Percentiles rank a stretch among this genome's conserved stretches.
phyloP scores from a whole-genome alignment of 306 rosid genomes.

The Quercus cerris region DNA sequence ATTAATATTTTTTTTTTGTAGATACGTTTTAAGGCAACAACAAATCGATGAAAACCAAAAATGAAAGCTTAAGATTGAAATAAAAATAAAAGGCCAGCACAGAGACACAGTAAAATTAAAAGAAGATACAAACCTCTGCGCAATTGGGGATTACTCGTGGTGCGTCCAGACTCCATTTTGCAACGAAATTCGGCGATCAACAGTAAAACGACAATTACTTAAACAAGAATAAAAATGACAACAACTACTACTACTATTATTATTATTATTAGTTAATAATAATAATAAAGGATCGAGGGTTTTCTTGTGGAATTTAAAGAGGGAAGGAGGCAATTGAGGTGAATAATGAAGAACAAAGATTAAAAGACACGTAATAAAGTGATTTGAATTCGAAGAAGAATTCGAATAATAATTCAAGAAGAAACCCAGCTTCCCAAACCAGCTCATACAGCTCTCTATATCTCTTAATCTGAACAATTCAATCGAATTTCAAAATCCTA shows the following conservation, averaged over 20 bases:
- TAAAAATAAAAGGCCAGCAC: neutral
- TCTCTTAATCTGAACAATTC: no score
- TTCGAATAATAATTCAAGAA: constrained; percentile 37
- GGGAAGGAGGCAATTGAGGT: constrained; percentile 56
- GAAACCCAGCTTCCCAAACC: constrained; percentile 84
- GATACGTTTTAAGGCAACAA: no score
- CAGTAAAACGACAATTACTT: constrained; percentile 6
- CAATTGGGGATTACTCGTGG: constrained; percentile 61
- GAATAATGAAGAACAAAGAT: constrained; percentile 78
- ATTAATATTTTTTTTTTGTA: neutral
- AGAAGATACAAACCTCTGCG: constrained; percentile 63
- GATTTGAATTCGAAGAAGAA: constrained; percentile 52
- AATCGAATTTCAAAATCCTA: no score
- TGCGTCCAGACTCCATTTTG: constrained; percentile 64
- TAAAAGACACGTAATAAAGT: constrained; percentile 70
- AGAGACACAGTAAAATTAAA: neutral
- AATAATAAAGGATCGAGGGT: constrained; percentile 37
- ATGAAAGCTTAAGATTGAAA: neutral
- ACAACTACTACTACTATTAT: neutral
- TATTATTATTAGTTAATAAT: neutral
- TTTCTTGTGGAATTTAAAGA: constrained; percentile 39
- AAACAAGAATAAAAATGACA: constrained; percentile 4
- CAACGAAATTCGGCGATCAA: constrained; percentile 20
- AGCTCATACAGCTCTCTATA: constrained; percentile 75
- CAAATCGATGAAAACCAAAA: neutral